Percentiles rank a stretch among this genome's conserved stretches.
phyloP scores from a whole-genome alignment of 2,329 filamentous ascomycete genomes.

The Cercospora sojina region DNA sequence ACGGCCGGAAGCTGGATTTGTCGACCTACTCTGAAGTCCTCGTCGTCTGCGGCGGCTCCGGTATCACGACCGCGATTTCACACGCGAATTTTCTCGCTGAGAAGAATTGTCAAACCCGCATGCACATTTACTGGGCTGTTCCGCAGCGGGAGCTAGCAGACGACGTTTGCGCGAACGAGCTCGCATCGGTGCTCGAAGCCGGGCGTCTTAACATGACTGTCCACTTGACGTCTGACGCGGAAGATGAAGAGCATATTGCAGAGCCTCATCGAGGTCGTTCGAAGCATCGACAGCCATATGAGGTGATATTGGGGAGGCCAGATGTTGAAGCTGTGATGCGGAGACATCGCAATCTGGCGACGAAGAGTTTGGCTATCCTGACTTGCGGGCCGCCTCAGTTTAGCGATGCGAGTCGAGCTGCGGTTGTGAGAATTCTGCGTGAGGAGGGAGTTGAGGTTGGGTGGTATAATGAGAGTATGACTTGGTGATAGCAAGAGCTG shows the following conservation, averaged over 20 bases:
- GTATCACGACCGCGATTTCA: conserved; percentile 47
- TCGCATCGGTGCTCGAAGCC: conserved; percentile 14
- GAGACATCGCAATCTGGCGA: conserved; percentile 16
- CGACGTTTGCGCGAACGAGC: conserved; percentile 24
- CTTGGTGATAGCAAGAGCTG: conserved; percentile 11
- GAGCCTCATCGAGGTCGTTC: background rate
- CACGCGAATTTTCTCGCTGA: conserved; percentile 24
- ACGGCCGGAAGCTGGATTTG: conserved; percentile 46
- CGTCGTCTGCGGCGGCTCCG: conserved; percentile 51
- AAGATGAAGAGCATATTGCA: conserved; percentile 7
- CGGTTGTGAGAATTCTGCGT: conserved; percentile 23
- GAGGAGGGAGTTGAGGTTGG: conserved; percentile 25
- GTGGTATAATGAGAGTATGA: conserved; percentile 26
- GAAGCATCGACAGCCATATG: conserved; percentile 5
- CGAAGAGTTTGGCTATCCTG: conserved; percentile 23
- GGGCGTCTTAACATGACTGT: conserved; percentile 24
- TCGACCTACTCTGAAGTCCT: conserved; percentile 43
- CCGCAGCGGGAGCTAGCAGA: conserved; percentile 20
- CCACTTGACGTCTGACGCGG: conserved; percentile 22
- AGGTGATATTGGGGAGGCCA: conserved; percentile 22
- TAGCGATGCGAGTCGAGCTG: conserved; percentile 24
- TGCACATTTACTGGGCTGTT: conserved; percentile 27
- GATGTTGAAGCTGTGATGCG: conserved; percentile 24
- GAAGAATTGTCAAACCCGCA: conserved; percentile 4
- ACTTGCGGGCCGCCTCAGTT: conserved; percentile 26